Evolutionary conservation across 2,329 filamentous ascomycete species (phyloP).

Genomic region (Paecilomyces dactylethromorphus): DNA sequence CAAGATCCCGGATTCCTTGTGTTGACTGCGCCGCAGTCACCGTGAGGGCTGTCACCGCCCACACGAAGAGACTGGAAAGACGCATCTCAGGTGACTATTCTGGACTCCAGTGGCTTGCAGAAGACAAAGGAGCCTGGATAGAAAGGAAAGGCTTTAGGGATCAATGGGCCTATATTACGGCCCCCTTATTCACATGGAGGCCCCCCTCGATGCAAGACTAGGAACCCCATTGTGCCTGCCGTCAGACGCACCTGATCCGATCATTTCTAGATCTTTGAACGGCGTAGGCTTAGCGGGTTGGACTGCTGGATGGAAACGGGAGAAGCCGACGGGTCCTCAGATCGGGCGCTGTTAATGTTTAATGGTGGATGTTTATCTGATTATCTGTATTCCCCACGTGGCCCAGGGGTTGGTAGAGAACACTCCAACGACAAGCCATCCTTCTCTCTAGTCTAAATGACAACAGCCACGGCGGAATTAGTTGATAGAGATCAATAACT

Average conservation of each 20-base stretch:
- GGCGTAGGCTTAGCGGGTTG: background rate
- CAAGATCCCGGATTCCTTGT: constrained; percentile 16
- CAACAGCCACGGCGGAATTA: background rate
- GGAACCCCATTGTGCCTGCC: background rate
- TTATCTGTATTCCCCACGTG: background rate
- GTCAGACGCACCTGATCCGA: background rate
- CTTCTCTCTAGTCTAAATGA: background rate
- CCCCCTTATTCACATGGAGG: background rate
- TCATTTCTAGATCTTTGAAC: background rate
- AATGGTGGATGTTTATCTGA: background rate
- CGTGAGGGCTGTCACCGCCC: background rate
- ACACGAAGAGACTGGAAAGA: background rate
- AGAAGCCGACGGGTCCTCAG: background rate
- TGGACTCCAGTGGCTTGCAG: background rate
- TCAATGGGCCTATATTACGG: background rate
- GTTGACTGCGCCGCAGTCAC: constrained; percentile 8
- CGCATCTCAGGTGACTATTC: background rate
- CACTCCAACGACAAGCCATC: background rate
- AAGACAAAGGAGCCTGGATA: no score
- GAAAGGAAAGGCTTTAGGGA: background rate
- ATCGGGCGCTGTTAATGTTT: background rate
- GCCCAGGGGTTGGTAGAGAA: background rate
- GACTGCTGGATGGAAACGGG: background rate
- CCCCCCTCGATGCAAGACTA: background rate
- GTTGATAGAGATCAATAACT: no score